A percentile compares a stretch with the other conserved stretches of the same genome.
These are phyloP conservation scores for Xylaria digitata DNA, from an alignment of 2,329 filamentous ascomycete genomes.

Conservation along the genomic window DNA sequence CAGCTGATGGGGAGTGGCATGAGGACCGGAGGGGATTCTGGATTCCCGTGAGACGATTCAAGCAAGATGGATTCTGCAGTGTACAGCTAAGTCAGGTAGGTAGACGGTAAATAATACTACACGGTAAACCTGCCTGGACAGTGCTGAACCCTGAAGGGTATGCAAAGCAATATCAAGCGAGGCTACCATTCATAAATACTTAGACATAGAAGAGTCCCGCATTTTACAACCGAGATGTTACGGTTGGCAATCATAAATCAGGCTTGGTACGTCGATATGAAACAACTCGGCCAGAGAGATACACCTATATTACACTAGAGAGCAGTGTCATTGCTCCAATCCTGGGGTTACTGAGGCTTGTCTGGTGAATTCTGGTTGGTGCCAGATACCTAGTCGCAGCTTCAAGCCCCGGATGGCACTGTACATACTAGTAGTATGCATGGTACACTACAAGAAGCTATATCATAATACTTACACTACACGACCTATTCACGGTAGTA, in stretches of 20 bases:
- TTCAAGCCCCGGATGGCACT: constrained; percentile 10
- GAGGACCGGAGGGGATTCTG: constrained; percentile 22
- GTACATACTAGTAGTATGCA: neutral
- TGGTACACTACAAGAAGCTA: too few relatives aligned
- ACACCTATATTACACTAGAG: neutral
- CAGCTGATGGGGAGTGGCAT: constrained; percentile 42
- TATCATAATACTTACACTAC: too few relatives aligned
- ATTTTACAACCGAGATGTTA: constrained; percentile 15
- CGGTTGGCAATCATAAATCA: constrained; percentile 15
- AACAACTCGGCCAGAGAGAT: constrained; percentile 13
- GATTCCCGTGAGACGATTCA: constrained; percentile 18
- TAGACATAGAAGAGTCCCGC: constrained; percentile 4
- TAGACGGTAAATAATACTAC: neutral
- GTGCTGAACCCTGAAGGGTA: constrained; percentile 32
- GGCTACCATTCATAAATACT: neutral
- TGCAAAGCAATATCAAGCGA: constrained; percentile 18
- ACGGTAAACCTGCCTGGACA: constrained; percentile 34
- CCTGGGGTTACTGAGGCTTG: neutral
- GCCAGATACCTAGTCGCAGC: neutral
- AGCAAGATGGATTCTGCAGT: constrained; percentile 31
- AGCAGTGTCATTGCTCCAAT: neutral
- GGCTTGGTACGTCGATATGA: constrained; percentile 26
- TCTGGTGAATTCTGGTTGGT: constrained; percentile 2
- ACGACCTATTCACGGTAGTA: too few relatives aligned
- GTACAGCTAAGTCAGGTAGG: constrained; percentile 28